Evolutionary conservation across 2,329 filamentous ascomycete genomes (phyloP).

Genomic region (Elsinoe batatas): DNA sequence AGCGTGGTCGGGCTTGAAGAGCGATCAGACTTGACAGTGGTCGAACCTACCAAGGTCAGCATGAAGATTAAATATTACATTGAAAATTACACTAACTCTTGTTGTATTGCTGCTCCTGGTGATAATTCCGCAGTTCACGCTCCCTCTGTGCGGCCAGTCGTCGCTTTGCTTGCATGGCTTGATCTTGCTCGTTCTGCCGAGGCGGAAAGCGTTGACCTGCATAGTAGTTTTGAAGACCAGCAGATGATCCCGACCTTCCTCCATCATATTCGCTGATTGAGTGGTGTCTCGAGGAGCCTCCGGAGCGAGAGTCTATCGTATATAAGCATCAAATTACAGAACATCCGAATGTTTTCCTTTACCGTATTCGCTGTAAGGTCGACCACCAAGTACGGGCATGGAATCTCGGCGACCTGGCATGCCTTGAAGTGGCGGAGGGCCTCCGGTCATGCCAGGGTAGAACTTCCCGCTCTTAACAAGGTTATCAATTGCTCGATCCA

Average conservation of each 20-base stretch:
- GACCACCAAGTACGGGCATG: constrained; percentile 51
- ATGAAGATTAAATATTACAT: background rate
- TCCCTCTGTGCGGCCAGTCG: constrained; percentile 98
- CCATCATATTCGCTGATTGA: constrained; percentile 77
- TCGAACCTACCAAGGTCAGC: constrained; percentile 42
- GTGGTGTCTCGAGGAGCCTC: constrained; percentile 64
- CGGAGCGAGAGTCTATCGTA: constrained; percentile 54
- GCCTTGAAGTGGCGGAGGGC: constrained; percentile 31
- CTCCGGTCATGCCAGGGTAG: constrained; percentile 39
- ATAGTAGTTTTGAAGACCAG: constrained; percentile 89
- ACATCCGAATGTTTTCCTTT: constrained; percentile 27
- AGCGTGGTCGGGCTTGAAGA: constrained; percentile 75
- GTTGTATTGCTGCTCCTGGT: constrained; percentile 99
- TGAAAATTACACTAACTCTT: constrained; percentile 71
- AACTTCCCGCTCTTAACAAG: constrained; percentile 94
- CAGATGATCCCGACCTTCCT: constrained; percentile 60
- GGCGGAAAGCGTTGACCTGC: constrained; percentile 84
- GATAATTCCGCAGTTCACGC: constrained; percentile 97
- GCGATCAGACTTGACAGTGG: constrained; percentile 72
- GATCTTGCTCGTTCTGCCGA: constrained; percentile 85
- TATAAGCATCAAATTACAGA: background rate
- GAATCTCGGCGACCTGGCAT: constrained; percentile 70
- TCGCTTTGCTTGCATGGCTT: constrained; percentile 98
- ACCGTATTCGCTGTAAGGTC: constrained; percentile 50
- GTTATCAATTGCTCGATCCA: constrained; percentile 91